Evolutionary conservation across 2,329 filamentous ascomycete genomes (phyloP), one percentile per base, ranked within the genome.

Genomic region (Colletotrichum orbiculare): DNA sequence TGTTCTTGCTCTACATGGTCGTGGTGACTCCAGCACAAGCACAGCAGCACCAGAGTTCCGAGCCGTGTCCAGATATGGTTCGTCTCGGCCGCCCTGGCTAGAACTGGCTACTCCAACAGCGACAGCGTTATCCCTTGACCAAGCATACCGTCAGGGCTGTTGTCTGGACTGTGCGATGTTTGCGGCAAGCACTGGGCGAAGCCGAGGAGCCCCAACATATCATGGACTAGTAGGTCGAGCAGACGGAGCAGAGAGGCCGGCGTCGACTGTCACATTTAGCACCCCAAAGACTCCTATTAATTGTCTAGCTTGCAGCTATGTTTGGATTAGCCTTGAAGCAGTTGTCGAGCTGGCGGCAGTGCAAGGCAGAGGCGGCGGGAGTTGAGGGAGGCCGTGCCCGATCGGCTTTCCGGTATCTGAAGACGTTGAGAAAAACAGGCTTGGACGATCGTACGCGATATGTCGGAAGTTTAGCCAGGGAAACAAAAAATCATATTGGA

Each of bases 201-300:
- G 61, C 57, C 34, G 39, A 37, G 33, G 35, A 11, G 52, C 45
- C 42, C 52, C 62, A 56, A 62, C 39, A 55, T 33, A 35, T 49
- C 6, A 15, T n/a, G 39, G 52, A 45, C 41, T 52, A 58, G 6
- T 46, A 47, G 54, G 47, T 33, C 47, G 38, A 38, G 12, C 35
- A 38, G 35, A 52, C 46, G 62, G 58, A 53, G 52, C 52, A 65
- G 46, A 57, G 11, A 37, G 58, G n/a, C 52, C 58, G 47, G 15
- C 42, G 47, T 49, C 13, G 39, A 50, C 38, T 43, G 25, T 39
- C 8, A 43, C 25, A 13, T 46, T 38, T 62, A 53, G 52, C 38
- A 41, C 35, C 42, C 34, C 38, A 38, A 53, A 33, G 12, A 38
- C 35, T 47, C 62, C 62, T 62, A 42, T 53, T 38, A 62, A 65